Conservation (phyloP, 2,329 filamentous ascomycete genomes). For the Xylaria arbuscula region DNA sequence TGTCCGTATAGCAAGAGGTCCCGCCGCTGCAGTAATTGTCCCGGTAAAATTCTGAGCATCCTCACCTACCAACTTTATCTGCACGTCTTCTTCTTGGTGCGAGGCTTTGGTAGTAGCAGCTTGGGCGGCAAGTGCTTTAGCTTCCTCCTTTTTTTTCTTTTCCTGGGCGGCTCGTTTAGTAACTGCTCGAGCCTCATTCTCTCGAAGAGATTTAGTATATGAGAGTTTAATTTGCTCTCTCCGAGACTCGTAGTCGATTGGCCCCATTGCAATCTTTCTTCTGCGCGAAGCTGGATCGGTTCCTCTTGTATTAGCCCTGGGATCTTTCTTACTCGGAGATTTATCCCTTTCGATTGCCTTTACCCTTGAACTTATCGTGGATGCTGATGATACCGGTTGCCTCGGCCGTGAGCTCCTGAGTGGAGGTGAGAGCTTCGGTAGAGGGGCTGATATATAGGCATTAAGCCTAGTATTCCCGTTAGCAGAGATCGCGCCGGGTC, state of each 20-base stretch:
- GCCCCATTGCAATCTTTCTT: conserved; percentile 72
- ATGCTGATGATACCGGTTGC: conserved; percentile 79
- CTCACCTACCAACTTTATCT: conserved; percentile 31
- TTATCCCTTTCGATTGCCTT: conserved; percentile 69
- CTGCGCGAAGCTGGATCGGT: conserved; percentile 56
- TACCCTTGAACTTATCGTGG: conserved; percentile 75
- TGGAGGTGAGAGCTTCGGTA: conserved; percentile 79
- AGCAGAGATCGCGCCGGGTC: conserved; percentile 56
- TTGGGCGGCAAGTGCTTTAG: conserved; percentile 49
- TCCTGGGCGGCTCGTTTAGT: conserved; percentile 63
- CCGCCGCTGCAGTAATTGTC: conserved; percentile 8
- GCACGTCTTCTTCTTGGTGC: conserved; percentile 36
- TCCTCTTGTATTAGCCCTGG: conserved; percentile 51
- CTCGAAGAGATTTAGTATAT: conserved; percentile 84
- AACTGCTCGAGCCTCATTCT: conserved; percentile 71
- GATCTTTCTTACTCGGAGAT: conserved; percentile 52
- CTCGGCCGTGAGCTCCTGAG: conserved; percentile 85
- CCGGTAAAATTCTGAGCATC: conserved; percentile 22
- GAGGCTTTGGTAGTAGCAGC: conserved; percentile 60
- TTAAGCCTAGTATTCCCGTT: conserved; percentile 71
- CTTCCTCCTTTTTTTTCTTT: conserved; percentile 63
- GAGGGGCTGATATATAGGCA: conserved; percentile 77
- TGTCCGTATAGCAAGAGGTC: conserved; percentile 25
- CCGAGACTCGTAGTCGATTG: conserved; percentile 86
- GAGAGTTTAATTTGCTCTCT: conserved; percentile 85